These are phyloP conservation scores for Clonostachys chloroleuca DNA, from an alignment of 2,329 filamentous ascomycete genomes.

Conservation along the genomic window DNA sequence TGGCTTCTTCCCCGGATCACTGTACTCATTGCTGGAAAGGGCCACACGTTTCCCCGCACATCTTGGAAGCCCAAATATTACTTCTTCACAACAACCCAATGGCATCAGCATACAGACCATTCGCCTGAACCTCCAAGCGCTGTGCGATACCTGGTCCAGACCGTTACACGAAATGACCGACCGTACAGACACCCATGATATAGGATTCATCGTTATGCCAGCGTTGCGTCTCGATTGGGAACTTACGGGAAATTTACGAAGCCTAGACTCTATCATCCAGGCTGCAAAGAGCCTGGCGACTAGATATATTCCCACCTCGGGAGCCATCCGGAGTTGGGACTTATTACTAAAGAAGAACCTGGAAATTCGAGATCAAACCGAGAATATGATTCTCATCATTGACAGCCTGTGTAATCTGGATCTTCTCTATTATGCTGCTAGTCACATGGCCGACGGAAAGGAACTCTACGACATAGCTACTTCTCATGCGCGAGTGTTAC, in stretches of 20 bases:
- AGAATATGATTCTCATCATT: slow-evolving; percentile 31
- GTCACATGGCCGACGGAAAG: slow-evolving; percentile 17
- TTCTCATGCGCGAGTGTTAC: slow-evolving; percentile 29
- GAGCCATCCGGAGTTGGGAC: slow-evolving; percentile 45
- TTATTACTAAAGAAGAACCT: slow-evolving; percentile 20
- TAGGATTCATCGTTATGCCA: slow-evolving; percentile 49
- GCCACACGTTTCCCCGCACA: slow-evolving; percentile 17
- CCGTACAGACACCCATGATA: slow-evolving; percentile 47
- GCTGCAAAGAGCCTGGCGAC: slow-evolving; percentile 38
- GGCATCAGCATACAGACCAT: too few relatives aligned
- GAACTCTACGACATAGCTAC: slow-evolving; percentile 25
- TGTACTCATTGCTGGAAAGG: slow-evolving; percentile 27
- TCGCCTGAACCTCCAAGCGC: slow-evolving; percentile 5
- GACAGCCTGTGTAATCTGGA: slow-evolving; percentile 36
- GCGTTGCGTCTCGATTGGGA: slow-evolving; percentile 41
- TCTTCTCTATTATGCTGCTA: slow-evolving; percentile 28
- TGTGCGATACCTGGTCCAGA: slow-evolving; percentile 21
- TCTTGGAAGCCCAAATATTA: slow-evolving; percentile 1
- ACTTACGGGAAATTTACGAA: slow-evolving; percentile 30
- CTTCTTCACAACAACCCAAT: slow-evolving; percentile 1
- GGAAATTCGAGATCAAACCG: slow-evolving; percentile 13
- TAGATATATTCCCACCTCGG: slow-evolving; percentile 30
- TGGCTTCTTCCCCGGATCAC: slow-evolving; percentile 30
- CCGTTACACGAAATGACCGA: slow-evolving; percentile 28
- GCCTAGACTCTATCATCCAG: slow-evolving; percentile 29